Percentiles rank a stretch among this genome's conserved stretches.
Evolutionary conservation across 192 early-diverging fungal species (phyloP).

Genomic region (Backusella parvicylindrica): DNA sequence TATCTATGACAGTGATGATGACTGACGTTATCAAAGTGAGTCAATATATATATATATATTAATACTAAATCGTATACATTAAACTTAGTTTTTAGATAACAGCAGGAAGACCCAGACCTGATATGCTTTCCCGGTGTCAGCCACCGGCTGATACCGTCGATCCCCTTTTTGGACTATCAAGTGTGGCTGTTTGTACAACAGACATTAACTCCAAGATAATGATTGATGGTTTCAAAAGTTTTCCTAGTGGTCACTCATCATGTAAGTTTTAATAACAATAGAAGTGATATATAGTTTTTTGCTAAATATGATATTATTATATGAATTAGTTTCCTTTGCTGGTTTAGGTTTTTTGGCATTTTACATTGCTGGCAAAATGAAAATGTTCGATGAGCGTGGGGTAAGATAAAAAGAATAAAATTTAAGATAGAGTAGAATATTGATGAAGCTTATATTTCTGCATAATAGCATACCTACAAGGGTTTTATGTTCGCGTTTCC

Average conservation of each 20-base stretch:
- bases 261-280: slow-evolving; percentile 33
- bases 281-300: not conserved
- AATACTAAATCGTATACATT: not conserved
- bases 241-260: slow-evolving; percentile 87
- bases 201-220: slow-evolving; percentile 44
- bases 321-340: slow-evolving; percentile 57
- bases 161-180: slow-evolving; percentile 57
- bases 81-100: slow-evolving; percentile 27
- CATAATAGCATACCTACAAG: slow-evolving; percentile 56
- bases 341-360: slow-evolving; percentile 66
- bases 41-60: not conserved
- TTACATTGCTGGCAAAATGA: slow-evolving; percentile 71
- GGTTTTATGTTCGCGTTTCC: slow-evolving; percentile 52
- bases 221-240: slow-evolving; percentile 80
- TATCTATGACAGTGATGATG: slow-evolving; percentile 43
- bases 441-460: not conserved
- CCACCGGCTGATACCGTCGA: slow-evolving; percentile 36
- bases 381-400: slow-evolving; percentile 62
- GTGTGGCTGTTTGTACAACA: slow-evolving; percentile 55
- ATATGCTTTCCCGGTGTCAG: slow-evolving; percentile 51
- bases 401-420: not conserved
- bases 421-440: not conserved
- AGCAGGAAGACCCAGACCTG: slow-evolving; percentile 50
- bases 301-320: not conserved
- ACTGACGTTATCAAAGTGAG: slow-evolving; percentile 45